phyloP scores from a whole-genome alignment of 495 filamentous ascomycete species.

The Hyaloscypha bicolor region DNA sequence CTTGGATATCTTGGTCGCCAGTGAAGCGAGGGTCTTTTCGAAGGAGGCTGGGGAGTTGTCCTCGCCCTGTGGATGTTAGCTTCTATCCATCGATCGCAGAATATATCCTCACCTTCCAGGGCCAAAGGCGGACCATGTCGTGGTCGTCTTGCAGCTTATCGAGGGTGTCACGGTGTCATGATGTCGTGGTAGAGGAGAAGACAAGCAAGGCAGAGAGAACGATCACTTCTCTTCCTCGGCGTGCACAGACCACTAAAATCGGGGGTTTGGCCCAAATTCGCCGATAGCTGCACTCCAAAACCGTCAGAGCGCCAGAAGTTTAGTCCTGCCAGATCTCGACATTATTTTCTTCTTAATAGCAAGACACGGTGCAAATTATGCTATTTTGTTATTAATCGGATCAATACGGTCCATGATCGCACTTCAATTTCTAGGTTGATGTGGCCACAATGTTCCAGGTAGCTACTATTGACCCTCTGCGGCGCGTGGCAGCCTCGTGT shows the following conservation, averaged over 20 bases:
- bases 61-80: constrained; percentile 58
- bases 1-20: constrained; percentile 78
- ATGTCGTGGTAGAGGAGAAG: not conserved
- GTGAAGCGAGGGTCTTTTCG: constrained; percentile 81
- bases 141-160: not conserved
- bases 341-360: constrained; percentile 3
- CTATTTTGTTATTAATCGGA: constrained; percentile 14
- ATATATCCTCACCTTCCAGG: constrained; percentile 61
- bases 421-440: constrained; percentile 9
- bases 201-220: not conserved
- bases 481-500: constrained; percentile 19
- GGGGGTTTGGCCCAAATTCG: not conserved
- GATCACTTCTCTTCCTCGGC: not conserved
- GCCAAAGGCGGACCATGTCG: constrained; percentile 83
- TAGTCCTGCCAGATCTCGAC: not conserved
- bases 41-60: constrained; percentile 88
- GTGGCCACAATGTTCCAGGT: constrained; percentile 36
- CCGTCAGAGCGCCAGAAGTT: constrained; percentile 1
- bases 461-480: constrained; percentile 1
- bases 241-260: constrained; percentile 7
- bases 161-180: constrained; percentile 19
- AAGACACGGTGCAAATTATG: constrained; percentile 4
- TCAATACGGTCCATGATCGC: not conserved
- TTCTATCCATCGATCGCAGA: constrained; percentile 15
- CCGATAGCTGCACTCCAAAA: not conserved